A percentile compares a stretch with the other conserved stretches of the same genome.
Evolutionary conservation across 1,284 basidiomycete species (phyloP).

Genomic region (Cronartium quercuum): DNA sequence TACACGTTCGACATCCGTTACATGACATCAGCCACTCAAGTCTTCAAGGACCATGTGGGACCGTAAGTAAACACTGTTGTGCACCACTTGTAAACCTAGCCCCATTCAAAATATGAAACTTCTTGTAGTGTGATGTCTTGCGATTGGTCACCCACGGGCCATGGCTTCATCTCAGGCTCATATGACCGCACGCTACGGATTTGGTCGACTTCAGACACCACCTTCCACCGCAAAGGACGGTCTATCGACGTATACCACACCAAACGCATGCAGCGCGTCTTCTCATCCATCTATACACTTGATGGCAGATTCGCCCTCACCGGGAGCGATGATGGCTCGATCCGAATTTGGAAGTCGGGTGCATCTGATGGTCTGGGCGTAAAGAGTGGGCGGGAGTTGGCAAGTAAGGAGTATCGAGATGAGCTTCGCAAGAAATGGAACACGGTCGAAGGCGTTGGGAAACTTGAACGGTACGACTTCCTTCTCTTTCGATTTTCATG

Average conservation of each 20-base stretch:
- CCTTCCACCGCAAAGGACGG: conserved; percentile 54
- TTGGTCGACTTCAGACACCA: conserved; percentile 72
- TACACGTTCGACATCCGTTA: conserved; percentile 96
- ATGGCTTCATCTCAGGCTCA: conserved; percentile 88
- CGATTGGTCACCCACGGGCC: conserved; percentile 69
- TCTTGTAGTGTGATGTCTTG: conserved; percentile 41
- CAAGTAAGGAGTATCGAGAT: conserved; percentile 85
- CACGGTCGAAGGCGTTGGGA: conserved; percentile 70
- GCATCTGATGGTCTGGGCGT: conserved; percentile 89
- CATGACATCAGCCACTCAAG: conserved; percentile 73
- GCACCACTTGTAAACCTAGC: neutral
- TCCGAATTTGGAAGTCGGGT: conserved; percentile 91
- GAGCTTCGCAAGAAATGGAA: conserved; percentile 84
- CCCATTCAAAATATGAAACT: neutral
- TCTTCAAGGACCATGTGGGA: conserved; percentile 96
- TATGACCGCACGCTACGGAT: conserved; percentile 92
- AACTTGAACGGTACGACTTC: conserved; percentile 60
- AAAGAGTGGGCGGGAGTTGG: conserved; percentile 82
- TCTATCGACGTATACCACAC: conserved; percentile 91
- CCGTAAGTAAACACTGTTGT: conserved; percentile 55
- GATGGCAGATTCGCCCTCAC: conserved; percentile 89
- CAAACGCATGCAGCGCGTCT: conserved; percentile 87
- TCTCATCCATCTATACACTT: conserved; percentile 65
- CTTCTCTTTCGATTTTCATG: neutral
- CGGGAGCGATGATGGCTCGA: conserved; percentile 94